phyloP scores from a whole-genome alignment of 495 filamentous ascomycete genomes.

The Friedmanniomyces simplex region DNA sequence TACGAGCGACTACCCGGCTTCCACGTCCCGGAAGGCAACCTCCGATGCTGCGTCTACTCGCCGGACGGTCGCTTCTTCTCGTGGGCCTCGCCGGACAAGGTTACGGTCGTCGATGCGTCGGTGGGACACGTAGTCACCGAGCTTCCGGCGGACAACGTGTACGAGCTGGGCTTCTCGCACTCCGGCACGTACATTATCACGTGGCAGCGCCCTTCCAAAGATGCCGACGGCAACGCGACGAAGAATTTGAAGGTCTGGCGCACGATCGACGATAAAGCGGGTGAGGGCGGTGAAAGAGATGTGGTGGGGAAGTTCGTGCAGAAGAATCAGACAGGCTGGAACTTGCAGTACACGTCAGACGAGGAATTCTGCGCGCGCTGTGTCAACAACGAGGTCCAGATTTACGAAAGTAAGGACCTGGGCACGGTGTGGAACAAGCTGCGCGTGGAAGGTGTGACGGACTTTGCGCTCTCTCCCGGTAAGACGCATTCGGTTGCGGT shows the following conservation, averaged over 20 bases:
- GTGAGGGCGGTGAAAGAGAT: constrained; percentile 44
- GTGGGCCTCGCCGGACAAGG: constrained; percentile 82
- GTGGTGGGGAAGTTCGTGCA: constrained; percentile 87
- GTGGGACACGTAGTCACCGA: constrained; percentile 65
- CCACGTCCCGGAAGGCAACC: constrained; percentile 77
- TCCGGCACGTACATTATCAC: constrained; percentile 87
- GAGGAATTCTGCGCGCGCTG: constrained; percentile 84
- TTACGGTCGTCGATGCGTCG: constrained; percentile 73
- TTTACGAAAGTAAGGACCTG: constrained; percentile 80
- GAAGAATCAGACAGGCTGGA: constrained; percentile 92
- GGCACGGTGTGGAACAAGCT: constrained; percentile 88
- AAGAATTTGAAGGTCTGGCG: constrained; percentile 98
- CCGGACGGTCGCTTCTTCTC: constrained; percentile 91
- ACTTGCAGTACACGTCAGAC: constrained; percentile 90
- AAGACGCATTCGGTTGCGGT: constrained; percentile 83
- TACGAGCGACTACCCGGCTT: constrained; percentile 83
- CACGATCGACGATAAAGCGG: constrained; percentile 48
- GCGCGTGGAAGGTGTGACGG: constrained; percentile 77
- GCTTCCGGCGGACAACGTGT: constrained; percentile 69
- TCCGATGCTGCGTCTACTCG: constrained; percentile 89
- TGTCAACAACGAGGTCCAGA: constrained; percentile 95
- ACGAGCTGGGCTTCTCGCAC: constrained; percentile 89
- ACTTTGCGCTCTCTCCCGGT: constrained; percentile 83
- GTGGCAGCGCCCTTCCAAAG: constrained; percentile 88
- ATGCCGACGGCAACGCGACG: constrained; percentile 79